Evolutionary conservation across 177 flowering plant species (phyloP), one percentile per base, ranked within the genome.

Genomic region (Vitis hybrid): DNA sequence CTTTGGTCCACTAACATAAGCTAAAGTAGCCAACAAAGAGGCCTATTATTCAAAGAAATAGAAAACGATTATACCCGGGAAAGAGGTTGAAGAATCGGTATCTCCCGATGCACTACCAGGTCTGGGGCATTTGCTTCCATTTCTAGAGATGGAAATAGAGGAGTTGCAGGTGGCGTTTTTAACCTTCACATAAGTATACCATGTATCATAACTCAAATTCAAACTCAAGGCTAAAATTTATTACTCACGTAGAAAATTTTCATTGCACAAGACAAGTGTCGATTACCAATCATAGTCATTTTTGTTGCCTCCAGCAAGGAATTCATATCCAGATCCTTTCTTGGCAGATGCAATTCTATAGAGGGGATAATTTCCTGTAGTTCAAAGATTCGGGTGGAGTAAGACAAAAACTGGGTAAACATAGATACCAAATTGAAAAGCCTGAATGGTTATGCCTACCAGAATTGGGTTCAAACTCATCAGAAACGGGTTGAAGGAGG

Each of bases 141-240:
- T 68, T 87, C 91, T 13, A 87, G 74, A 12, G 91, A 87, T 56
- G 87, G 88, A 68, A 89, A 87, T 7, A 89, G 77, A 70, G 93
- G 93, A 73, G 93, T 87, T 19, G 90, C 91, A 13, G 93, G 91
- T 39, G 91, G 91, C 15, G 93, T 87, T 69, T 89, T 89, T 39
- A 89, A 71, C 93, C 90, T 83, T 50, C 58, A 65, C 2, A 26
- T 26, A 10, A 3, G 56, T 50, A 57, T 13, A 26, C 19, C 9
- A 49, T 2, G 13, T 16, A 16, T 14, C 51, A 49, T 20, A 64
- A 50, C 14, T 39, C 66, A 51, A 51, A 18, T 50, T 51, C 26
- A 2, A 34, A 34, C 45, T 34, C 45, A 34, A 34, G 45, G 8
- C 45, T 34, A 34, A 34, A 34, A 34, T 34, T 34, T 34, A 34